These are phyloP conservation scores for Clonostachys sp. DNA, from an alignment of 2,329 filamentous ascomycete species.

Conservation along the genomic window DNA sequence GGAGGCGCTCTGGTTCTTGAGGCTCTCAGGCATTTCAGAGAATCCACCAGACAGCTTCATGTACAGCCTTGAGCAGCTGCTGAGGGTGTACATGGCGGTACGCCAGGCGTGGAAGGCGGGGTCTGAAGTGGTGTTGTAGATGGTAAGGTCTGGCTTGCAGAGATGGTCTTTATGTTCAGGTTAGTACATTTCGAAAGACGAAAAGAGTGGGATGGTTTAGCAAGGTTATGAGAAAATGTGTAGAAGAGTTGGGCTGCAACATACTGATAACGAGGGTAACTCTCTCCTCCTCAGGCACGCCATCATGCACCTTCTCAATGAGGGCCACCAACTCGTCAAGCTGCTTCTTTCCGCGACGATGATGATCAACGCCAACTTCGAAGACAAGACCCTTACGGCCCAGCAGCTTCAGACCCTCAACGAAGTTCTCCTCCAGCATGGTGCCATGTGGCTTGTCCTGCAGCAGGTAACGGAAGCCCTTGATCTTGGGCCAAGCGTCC, in stretches of 20 bases:
- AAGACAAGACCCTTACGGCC: slow-evolving; percentile 64
- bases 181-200: neutral
- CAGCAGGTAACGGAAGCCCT: slow-evolving; percentile 78
- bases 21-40: slow-evolving; percentile 64
- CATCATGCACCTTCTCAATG: slow-evolving; percentile 62
- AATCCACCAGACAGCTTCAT: slow-evolving; percentile 91
- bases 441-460: slow-evolving; percentile 69
- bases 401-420: slow-evolving; percentile 61
- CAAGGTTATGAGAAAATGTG: neutral
- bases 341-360: slow-evolving; percentile 70
- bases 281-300: slow-evolving; percentile 52
- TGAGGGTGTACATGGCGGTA: slow-evolving; percentile 61
- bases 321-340: slow-evolving; percentile 67
- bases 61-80: slow-evolving; percentile 62
- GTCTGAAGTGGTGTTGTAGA: slow-evolving; percentile 51
- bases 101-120: slow-evolving; percentile 66
- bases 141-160: slow-evolving; percentile 76
- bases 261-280: slow-evolving; percentile 67
- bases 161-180: slow-evolving; percentile 64
- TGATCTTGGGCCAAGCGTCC: slow-evolving; percentile 61
- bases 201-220: neutral
- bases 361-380: slow-evolving; percentile 80
- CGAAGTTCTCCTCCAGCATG: slow-evolving; percentile 59
- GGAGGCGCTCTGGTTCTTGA: slow-evolving; percentile 41
- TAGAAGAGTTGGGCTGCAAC: slow-evolving; percentile 15